phyloP scores from a whole-genome alignment of 116 monocot genomes.

The Iris pallida region DNA sequence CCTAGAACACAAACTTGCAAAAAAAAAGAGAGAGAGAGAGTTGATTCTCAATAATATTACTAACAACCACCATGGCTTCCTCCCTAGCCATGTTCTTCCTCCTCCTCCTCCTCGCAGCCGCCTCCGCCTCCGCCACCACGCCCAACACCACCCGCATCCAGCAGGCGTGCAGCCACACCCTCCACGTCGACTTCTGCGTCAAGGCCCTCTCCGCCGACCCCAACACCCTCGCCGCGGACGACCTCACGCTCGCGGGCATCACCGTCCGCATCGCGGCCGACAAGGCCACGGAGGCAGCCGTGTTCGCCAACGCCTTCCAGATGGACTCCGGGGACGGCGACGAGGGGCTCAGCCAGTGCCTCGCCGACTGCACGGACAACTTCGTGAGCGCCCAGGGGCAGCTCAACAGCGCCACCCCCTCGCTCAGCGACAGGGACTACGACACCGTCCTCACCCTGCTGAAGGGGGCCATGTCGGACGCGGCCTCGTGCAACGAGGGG shows the following conservation, averaged over 20 bases:
- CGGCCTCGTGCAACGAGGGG: conserved; percentile 20
- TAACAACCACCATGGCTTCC: neutral
- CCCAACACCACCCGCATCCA: neutral
- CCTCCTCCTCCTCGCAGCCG: neutral
- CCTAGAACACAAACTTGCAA: too few relatives aligned
- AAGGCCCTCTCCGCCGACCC: conserved; percentile 11
- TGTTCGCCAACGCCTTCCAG: neutral
- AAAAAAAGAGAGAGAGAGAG: too few relatives aligned
- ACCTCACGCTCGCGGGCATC: conserved; percentile 12
- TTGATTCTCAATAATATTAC: too few relatives aligned
- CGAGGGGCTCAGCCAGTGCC: conserved; percentile 16
- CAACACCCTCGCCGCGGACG: neutral
- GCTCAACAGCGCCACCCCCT: conserved; percentile 19
- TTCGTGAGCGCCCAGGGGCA: conserved; percentile 21
- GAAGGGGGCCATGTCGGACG: conserved; percentile 16
- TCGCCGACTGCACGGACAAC: conserved; percentile 24
- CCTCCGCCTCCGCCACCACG: neutral
- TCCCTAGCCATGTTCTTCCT: neutral
- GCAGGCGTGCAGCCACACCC: conserved; percentile 11
- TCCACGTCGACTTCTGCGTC: conserved; percentile 14
- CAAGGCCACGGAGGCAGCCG: neutral
- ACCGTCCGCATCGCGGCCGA: conserved; percentile 7
- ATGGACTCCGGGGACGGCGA: neutral
- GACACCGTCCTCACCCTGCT: conserved; percentile 1
- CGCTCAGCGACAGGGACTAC: neutral